These are phyloP conservation scores for Diversispora epigaea DNA, from an alignment of 192 early-diverging fungal genomes.

Conservation along the genomic window DNA sequence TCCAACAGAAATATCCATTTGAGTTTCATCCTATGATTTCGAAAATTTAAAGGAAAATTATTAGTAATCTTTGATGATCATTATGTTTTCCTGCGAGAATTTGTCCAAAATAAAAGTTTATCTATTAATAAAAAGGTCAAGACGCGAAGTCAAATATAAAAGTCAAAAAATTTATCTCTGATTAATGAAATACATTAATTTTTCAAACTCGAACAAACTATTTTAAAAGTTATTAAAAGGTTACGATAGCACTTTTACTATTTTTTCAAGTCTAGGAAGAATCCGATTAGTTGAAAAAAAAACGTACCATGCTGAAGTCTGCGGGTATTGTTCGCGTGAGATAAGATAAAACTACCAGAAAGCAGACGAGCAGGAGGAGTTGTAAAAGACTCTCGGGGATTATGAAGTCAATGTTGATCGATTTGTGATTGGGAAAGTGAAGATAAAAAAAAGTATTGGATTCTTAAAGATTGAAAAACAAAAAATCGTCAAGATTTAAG, in stretches of 20 bases:
- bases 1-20: conserved; percentile 38
- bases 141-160: conserved; percentile 6
- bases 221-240: too few relatives aligned
- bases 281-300: background rate
- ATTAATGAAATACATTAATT: too few relatives aligned
- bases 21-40: conserved; percentile 34
- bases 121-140: background rate
- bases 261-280: too few relatives aligned
- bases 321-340: conserved; percentile 28
- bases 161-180: too few relatives aligned
- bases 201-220: too few relatives aligned
- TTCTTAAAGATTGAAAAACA: conserved; percentile 21
- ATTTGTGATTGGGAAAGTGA: conserved; percentile 17
- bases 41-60: conserved; percentile 3
- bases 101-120: background rate
- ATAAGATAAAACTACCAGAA: conserved; percentile 23
- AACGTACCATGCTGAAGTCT: conserved; percentile 34
- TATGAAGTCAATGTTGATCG: conserved; percentile 36
- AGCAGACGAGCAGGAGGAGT: conserved; percentile 33
- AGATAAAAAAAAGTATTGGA: conserved; percentile 24
- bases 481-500: conserved; percentile 10
- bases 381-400: conserved; percentile 28
- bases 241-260: too few relatives aligned
- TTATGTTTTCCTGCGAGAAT: background rate
- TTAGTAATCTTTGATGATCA: conserved; percentile 8